Evolutionary conservation across 2,329 filamentous ascomycete genomes (phyloP), one percentile per base, ranked within the genome.

Genomic region (Diaporthe sp.): DNA sequence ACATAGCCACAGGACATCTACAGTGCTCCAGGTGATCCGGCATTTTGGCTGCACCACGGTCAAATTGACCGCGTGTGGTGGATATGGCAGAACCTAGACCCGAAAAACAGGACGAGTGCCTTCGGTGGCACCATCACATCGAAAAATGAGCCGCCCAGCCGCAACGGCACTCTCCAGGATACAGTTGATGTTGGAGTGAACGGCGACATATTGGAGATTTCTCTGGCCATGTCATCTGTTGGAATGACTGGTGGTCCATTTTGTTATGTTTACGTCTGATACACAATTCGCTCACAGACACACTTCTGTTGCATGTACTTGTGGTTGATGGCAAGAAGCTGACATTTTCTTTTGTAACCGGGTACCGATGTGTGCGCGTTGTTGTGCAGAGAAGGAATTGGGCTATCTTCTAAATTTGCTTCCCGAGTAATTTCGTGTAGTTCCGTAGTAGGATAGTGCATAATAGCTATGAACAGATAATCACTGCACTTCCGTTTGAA

Each of bases 21-120:
- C 8, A 34, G 39, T 28, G 47, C 28, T 22, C 61, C 73, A 1
- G 65, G 67, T 5, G 83, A 84, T 51, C 83, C 83, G 34, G 81
- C 75, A 13, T 84, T 84, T 75, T 85, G 80, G 71, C 73, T 84
- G 0, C 82, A 83, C 57, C 82, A 84, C 75, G 76, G 77, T 12
- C 81, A 82, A 77, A 76, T 83, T 10, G 78, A 80, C 77, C 76
- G 74, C 22, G 72, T 77, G 15, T 79, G 78, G 78, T 67, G 67
- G 71, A 77, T 77, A 28, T 79, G 78, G 78, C 79, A 81, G 75
- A 61, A 34, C n/a, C 31, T 22, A 22, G 47, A 47, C 34, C 58
- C 74, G 2, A 31, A n/a, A 20, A 28, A n/a, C 34, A 37, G 70
- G 15, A 72, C 70, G 6, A 39, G 55, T 31, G 44, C 44, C 7